phyloP scores from a whole-genome alignment of 768 basidiomycete genomes.

The Gymnopilus junonius region DNA sequence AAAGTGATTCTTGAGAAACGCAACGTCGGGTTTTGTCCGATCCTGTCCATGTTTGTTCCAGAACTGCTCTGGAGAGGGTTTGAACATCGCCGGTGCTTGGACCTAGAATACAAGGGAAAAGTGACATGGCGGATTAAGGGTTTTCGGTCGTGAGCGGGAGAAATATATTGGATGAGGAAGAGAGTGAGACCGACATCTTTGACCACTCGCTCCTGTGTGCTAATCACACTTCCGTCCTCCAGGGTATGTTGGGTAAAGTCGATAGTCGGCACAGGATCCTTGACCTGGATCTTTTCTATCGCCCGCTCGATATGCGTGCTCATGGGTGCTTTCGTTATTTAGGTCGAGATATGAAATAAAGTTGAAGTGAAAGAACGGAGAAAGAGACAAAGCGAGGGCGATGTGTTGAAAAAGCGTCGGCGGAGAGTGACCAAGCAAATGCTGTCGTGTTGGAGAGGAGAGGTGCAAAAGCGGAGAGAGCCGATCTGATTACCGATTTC shows the following conservation, averaged over 20 bases:
- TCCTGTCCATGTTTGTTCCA: constrained; percentile 75
- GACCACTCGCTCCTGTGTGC: constrained; percentile 93
- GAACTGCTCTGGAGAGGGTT: constrained; percentile 94
- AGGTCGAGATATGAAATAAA: constrained; percentile 8
- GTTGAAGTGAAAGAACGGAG: constrained; percentile 1
- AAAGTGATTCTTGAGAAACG: constrained; percentile 98
- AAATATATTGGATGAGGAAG: background rate
- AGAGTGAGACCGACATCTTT: constrained; percentile 76
- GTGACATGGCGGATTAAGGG: background rate
- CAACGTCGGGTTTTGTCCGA: constrained; percentile 90
- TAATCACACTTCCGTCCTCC: constrained; percentile 90
- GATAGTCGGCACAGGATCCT: constrained; percentile 54
- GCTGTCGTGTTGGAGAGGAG: constrained; percentile 11
- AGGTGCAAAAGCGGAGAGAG: constrained; percentile 12
- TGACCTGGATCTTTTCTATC: constrained; percentile 66
- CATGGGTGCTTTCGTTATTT: constrained; percentile 36
- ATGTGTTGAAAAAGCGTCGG: background rate
- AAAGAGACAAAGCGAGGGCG: constrained; percentile 8
- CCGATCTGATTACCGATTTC: constrained; percentile 17
- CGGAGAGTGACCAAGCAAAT: constrained; percentile 28
- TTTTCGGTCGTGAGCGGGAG: constrained; percentile 2
- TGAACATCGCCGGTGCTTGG: constrained; percentile 94
- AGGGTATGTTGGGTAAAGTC: constrained; percentile 93
- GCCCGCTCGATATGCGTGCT: constrained; percentile 65
- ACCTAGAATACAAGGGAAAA: constrained; percentile 65